A percentile compares a stretch with the other conserved stretches of the same genome.
Evolutionary conservation across 352 stramenopile species (phyloP).

Genomic region (Elongisporangium senticosum): DNA sequence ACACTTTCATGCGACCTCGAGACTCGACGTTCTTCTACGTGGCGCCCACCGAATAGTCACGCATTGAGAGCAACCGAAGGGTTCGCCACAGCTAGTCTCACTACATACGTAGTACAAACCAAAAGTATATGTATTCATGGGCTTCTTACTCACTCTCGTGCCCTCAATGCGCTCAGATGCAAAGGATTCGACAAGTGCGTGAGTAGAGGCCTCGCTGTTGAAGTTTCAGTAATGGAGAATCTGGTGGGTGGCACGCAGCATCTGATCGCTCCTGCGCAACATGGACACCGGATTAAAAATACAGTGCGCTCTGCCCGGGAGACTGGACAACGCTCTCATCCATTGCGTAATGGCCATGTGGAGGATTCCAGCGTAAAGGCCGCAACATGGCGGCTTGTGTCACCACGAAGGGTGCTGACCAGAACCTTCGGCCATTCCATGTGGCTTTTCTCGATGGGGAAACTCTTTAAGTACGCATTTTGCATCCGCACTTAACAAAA

Average conservation of each 20-base stretch:
- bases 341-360: neutral
- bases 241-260: neutral
- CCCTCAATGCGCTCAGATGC: neutral
- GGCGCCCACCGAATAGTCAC: neutral
- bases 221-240: neutral
- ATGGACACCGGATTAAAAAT: neutral
- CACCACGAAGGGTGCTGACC: neutral
- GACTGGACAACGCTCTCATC: neutral
- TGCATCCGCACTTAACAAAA: neutral
- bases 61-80: neutral
- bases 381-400: neutral
- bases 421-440: neutral
- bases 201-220: neutral
- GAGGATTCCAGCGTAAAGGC: neutral
- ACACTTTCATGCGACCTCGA: slow-evolving; percentile 30
- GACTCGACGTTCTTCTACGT: slow-evolving; percentile 83
- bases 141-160: neutral
- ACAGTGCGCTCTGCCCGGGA: neutral
- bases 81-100: neutral
- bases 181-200: neutral
- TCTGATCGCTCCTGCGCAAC: neutral
- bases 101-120: neutral
- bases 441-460: neutral
- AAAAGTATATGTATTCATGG: neutral
- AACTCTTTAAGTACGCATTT: neutral